phyloP scores from a whole-genome alignment of 352 stramenopile genomes.

The Phytophthora lateralis region DNA sequence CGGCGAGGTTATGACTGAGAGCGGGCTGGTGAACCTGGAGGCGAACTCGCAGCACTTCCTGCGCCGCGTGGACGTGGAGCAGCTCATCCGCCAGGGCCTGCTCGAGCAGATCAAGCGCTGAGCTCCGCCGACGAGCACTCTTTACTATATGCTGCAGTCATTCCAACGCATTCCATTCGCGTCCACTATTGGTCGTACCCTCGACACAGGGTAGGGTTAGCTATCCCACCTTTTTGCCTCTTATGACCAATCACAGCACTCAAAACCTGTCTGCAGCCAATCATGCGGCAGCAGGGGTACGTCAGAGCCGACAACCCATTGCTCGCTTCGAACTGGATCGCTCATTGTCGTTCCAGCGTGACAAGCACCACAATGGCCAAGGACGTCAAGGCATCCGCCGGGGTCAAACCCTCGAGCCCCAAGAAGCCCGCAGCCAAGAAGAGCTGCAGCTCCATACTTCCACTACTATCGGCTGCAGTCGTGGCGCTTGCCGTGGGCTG shows the following conservation, averaged over 20 bases:
- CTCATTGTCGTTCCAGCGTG: slow-evolving; percentile 4
- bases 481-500: slow-evolving; percentile 29
- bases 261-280: slow-evolving; percentile 16
- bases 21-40: slow-evolving; percentile 85
- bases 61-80: slow-evolving; percentile 85
- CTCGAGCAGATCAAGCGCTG: slow-evolving; percentile 85
- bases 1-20: slow-evolving; percentile 92
- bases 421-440: slow-evolving; percentile 24
- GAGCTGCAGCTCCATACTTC: slow-evolving; percentile 21
- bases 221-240: slow-evolving; percentile 4
- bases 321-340: slow-evolving; percentile 1
- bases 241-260: slow-evolving; percentile 26
- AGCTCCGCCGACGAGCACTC: slow-evolving; percentile 5
- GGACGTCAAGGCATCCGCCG: slow-evolving; percentile 10
- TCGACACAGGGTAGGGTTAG: slow-evolving; percentile 1
- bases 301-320: slow-evolving; percentile 8
- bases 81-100: slow-evolving; percentile 82
- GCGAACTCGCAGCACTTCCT: slow-evolving; percentile 90
- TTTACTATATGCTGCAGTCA: slow-evolving; percentile 16
- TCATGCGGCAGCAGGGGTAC: slow-evolving; percentile 16
- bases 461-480: slow-evolving; percentile 28
- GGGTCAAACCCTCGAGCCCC: slow-evolving; percentile 11
- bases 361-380: slow-evolving; percentile 18
- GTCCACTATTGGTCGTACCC: slow-evolving; percentile 14
- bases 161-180: slow-evolving; percentile 29